These are phyloP conservation scores for Aspergillus ustus DNA, from an alignment of 2,329 filamentous ascomycete species.

Conservation along the genomic window DNA sequence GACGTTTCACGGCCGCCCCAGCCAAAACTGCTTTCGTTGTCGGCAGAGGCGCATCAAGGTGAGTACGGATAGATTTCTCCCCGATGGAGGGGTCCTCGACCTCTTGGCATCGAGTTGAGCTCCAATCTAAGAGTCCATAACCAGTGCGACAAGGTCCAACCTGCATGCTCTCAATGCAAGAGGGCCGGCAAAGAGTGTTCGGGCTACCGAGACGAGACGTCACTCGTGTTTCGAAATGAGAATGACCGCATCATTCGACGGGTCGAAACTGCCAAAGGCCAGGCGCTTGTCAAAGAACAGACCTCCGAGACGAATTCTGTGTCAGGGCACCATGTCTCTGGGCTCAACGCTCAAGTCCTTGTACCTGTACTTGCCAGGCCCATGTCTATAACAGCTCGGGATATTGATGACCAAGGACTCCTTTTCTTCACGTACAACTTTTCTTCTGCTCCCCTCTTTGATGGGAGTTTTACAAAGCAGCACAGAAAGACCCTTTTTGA, in stretches of 20 bases:
- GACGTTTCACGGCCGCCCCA: conserved; percentile 32
- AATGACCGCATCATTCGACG: conserved; percentile 31
- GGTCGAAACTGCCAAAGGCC: conserved; percentile 25
- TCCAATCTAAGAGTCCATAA: neutral
- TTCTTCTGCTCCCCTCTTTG: conserved; percentile 16
- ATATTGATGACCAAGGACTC: conserved; percentile 29
- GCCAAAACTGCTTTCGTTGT: conserved; percentile 31
- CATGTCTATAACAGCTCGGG: neutral
- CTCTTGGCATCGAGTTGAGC: conserved; percentile 5
- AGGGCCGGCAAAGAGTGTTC: conserved; percentile 34
- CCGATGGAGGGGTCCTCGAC: neutral
- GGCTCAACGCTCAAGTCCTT: neutral
- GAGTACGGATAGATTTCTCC: neutral
- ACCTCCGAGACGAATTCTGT: neutral
- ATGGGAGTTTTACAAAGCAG: conserved; percentile 3
- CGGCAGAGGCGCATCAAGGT: conserved; percentile 34
- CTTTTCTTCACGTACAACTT: conserved; percentile 31
- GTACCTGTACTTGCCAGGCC: neutral
- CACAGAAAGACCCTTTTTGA: conserved; percentile 11
- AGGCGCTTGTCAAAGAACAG: conserved; percentile 1
- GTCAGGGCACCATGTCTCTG: neutral
- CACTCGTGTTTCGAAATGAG: conserved; percentile 36
- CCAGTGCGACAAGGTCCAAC: conserved; percentile 35
- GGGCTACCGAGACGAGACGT: conserved; percentile 36
- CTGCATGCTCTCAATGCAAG: conserved; percentile 38